Evolutionary conservation across 2,329 filamentous ascomycete species (phyloP), one percentile per base, ranked within the genome.

Genomic region (Paracamarosporium sp.): DNA sequence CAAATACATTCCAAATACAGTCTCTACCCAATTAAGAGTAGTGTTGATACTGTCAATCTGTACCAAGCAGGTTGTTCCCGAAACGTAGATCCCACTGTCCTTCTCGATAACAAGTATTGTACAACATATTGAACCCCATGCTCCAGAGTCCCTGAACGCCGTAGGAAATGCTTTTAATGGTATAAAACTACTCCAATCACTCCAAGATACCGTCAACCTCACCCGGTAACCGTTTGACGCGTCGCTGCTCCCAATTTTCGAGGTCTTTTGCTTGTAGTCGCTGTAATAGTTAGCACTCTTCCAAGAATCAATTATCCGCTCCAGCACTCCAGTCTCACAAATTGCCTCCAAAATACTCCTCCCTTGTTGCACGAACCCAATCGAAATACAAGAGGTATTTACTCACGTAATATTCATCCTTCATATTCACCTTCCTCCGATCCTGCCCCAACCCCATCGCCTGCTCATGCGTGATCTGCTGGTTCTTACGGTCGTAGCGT

Each of bases 191-290:
- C 20, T 13, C 24, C 13, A 9, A 13, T 66, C 36, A 74, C 38
- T 75, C 71, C 65, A 97, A 75, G 50, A 91, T 85, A 31, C 94
- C 94, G 76, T 99, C 94, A 59, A 87, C 90, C 78, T 99, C 96
- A 65, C 95, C 95, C 20, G 91, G 88, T 59, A 97, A 84, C 73
- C 95, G 84, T 80, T 97, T 88, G 11, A 98, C 93, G 52, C 96
- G 88, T 79, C 95, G 96, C 79, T 98, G 95, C 76, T 98, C 94
- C 95, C 95, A 99, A 72, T 92, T 86, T 71, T 99, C 94, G 60
- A 98, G 80, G 73, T 98, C 95, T 77, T 96, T 96, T 30, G 91
- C 91, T 66, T 92, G 90, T 36, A 91, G 82, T 79, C 88, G 87
- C 91, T 95, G 76, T 38, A 35, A 17, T 11, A 9, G 55, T 72